phyloP scores from a whole-genome alignment of 768 basidiomycete genomes.

The Lenzites betulinus region DNA sequence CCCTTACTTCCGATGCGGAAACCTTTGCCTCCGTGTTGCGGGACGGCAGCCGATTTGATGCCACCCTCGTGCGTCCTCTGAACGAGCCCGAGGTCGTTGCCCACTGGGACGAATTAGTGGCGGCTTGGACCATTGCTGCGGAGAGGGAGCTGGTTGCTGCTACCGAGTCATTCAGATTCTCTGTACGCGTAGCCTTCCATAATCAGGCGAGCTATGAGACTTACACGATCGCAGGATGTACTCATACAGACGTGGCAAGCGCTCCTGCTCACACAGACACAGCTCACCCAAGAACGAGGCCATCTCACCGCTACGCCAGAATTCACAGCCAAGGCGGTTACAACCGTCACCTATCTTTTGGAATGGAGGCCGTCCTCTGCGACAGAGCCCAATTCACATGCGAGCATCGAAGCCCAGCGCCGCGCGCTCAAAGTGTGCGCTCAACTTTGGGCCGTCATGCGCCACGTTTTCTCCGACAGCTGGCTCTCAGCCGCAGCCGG shows the following conservation, averaged over 20 bases:
- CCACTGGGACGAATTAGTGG: constrained; percentile 42
- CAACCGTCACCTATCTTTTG: constrained; percentile 42
- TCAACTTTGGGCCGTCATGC: constrained; percentile 54
- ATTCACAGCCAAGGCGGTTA: constrained; percentile 38
- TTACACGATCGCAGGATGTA: constrained; percentile 34
- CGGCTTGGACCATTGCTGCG: constrained; percentile 29
- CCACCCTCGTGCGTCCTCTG: constrained; percentile 35
- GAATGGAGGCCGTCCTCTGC: constrained; percentile 2
- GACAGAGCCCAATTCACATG: background rate
- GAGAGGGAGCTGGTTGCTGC: constrained; percentile 17
- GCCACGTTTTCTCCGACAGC: constrained; percentile 45
- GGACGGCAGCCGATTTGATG: constrained; percentile 29
- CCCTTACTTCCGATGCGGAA: constrained; percentile 34
- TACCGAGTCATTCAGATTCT: background rate
- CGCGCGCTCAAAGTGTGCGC: constrained; percentile 39
- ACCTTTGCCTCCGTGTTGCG: constrained; percentile 32
- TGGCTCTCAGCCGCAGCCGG: constrained; percentile 49
- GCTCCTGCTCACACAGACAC: constrained; percentile 52
- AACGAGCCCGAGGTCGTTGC: constrained; percentile 40
- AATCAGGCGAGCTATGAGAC: background rate
- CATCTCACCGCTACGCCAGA: constrained; percentile 39
- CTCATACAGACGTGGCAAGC: constrained; percentile 55
- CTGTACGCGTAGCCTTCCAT: background rate
- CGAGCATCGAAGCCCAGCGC: background rate
- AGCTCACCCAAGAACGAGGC: constrained; percentile 41